Conservation (phyloP, 2,329 filamentous ascomycete species). For the Aschersonia sp. region DNA sequence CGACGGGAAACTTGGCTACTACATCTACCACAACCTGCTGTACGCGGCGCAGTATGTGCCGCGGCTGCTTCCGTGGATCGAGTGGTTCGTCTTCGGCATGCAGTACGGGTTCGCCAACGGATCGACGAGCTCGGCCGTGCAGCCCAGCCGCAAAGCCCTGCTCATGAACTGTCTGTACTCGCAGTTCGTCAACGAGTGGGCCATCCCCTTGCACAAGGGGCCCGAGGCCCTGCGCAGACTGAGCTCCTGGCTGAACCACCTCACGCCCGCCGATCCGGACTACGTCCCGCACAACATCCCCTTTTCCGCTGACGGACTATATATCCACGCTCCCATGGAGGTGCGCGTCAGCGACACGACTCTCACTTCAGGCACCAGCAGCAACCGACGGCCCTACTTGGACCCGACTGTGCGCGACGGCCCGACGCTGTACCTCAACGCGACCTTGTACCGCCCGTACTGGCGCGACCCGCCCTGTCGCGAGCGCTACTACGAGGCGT, state of each 20-base stretch:
- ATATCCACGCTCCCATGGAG: constrained; percentile 81
- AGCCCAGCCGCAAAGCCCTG: constrained; percentile 65
- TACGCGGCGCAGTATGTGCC: constrained; percentile 68
- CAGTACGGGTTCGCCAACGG: constrained; percentile 81
- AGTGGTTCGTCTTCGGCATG: constrained; percentile 96
- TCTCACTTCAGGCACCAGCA: constrained; percentile 10
- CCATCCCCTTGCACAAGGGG: constrained; percentile 69
- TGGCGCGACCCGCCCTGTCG: constrained; percentile 61
- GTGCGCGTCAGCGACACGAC: constrained; percentile 70
- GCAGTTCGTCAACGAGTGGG: constrained; percentile 99
- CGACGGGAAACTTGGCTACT: constrained; percentile 67
- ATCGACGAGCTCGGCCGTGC: constrained; percentile 55
- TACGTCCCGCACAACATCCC: constrained; percentile 58
- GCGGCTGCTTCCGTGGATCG: constrained; percentile 68
- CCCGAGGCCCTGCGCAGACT: constrained; percentile 76
- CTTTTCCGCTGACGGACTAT: constrained; percentile 63
- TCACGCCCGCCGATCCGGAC: constrained; percentile 45
- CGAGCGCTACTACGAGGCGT: constrained; percentile 71
- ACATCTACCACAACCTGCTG: constrained; percentile 83
- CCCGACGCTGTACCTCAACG: constrained; percentile 77
- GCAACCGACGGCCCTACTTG: constrained; percentile 30
- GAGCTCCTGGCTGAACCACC: constrained; percentile 66
- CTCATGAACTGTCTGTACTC: constrained; percentile 96
- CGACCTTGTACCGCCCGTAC: constrained; percentile 78
- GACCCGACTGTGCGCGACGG: constrained; percentile 56